phyloP scores from a whole-genome alignment of 2,329 filamentous ascomycete species.

The Didymella lethalis region DNA sequence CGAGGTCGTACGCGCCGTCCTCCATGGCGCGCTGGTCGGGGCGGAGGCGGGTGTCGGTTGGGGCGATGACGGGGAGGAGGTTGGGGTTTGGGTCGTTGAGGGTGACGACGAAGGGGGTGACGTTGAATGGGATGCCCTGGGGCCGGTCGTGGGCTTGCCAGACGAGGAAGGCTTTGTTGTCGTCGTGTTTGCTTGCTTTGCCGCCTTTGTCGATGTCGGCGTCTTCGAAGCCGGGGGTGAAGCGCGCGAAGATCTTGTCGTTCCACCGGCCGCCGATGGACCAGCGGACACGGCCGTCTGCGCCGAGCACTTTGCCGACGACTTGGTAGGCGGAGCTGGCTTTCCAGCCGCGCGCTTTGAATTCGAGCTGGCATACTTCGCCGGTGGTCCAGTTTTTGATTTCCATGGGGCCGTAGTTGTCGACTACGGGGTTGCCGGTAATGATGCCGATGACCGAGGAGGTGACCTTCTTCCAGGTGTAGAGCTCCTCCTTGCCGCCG shows the following conservation, averaged over 20 bases:
- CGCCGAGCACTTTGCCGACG: slow-evolving; percentile 82
- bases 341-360: slow-evolving; percentile 96
- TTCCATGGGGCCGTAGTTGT: slow-evolving; percentile 97
- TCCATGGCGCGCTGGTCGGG: slow-evolving; percentile 99
- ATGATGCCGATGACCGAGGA: slow-evolving; percentile 98
- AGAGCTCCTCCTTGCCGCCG: slow-evolving; percentile 75
- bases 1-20: slow-evolving; percentile 94
- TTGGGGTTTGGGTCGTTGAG: slow-evolving; percentile 91
- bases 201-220: slow-evolving; percentile 62
- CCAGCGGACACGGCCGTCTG: slow-evolving; percentile 80
- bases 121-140: slow-evolving; percentile 89
- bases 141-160: slow-evolving; percentile 90
- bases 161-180: slow-evolving; percentile 82
- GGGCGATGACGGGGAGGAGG: slow-evolving; percentile 79
- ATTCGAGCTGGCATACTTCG: slow-evolving; percentile 87
- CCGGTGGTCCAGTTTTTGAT: slow-evolving; percentile 97
- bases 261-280: slow-evolving; percentile 96
- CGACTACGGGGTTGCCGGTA: slow-evolving; percentile 93
- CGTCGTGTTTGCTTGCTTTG: slow-evolving; percentile 60
- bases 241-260: slow-evolving; percentile 91
- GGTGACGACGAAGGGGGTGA: slow-evolving; percentile 94
- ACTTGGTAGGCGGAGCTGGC: slow-evolving; percentile 90
- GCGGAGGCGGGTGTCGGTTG: slow-evolving; percentile 90
- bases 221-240: slow-evolving; percentile 89
- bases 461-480: slow-evolving; percentile 99